Evolutionary conservation across 495 filamentous ascomycete genomes (phyloP).

Genomic region (Penicillium pancosmium): DNA sequence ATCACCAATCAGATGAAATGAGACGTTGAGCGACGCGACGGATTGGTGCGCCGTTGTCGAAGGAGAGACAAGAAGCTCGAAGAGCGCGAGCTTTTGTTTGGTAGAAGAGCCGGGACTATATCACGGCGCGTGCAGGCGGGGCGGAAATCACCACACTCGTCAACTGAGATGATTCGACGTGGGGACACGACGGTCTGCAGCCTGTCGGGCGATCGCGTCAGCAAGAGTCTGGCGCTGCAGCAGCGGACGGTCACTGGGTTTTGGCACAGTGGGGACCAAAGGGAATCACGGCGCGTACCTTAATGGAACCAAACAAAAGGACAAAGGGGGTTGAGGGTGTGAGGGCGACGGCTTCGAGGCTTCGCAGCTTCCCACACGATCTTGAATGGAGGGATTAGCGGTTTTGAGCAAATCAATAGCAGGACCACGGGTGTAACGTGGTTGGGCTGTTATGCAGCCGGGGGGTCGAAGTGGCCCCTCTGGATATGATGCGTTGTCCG

Average conservation of each 20-base stretch:
- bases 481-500: conserved; percentile 51
- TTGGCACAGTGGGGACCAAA: conserved; percentile 30
- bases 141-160: conserved; percentile 31
- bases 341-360: too few species aligned
- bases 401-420: conserved; percentile 43
- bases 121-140: conserved; percentile 32
- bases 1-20: conserved; percentile 21
- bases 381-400: conserved; percentile 36
- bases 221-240: conserved; percentile 39
- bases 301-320: conserved; percentile 18
- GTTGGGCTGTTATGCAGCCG: conserved; percentile 56
- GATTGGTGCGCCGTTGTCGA: conserved; percentile 8
- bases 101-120: conserved; percentile 31
- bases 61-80: conserved; percentile 14
- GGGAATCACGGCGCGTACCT: conserved; percentile 42
- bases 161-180: conserved; percentile 48
- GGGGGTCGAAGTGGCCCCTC: conserved; percentile 36
- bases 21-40: conserved; percentile 3
- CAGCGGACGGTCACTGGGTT: conserved; percentile 49
- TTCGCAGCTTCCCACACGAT: too few species aligned
- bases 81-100: conserved; percentile 24
- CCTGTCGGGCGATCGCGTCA: conserved; percentile 42
- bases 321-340: conserved; percentile 8
- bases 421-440: conserved; percentile 50
- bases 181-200: conserved; percentile 43